Base-by-base conservation (phyloP, 768 basidiomycete genomes). In the Saitozyma sp. region DNA sequence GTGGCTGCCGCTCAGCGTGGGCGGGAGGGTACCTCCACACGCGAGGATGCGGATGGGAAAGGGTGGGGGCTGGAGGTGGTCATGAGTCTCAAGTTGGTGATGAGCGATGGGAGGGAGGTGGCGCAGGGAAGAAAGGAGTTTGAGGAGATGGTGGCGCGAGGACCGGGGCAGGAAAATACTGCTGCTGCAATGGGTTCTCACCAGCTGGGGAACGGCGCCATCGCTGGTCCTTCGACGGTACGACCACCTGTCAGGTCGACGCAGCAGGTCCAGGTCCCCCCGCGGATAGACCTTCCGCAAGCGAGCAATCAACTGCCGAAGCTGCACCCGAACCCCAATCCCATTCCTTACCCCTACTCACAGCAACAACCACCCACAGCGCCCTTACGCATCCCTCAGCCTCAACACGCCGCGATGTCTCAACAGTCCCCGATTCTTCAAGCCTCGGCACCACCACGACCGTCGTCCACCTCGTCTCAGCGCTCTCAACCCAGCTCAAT, bases 51-150 rank as follows among this genome's bases (percentile, higher is more conserved):
- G 0, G 72, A 69, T 63, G 72, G 67, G 8, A 66, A 67, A 56
- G 72, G 70, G 9, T 76, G 75, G 75, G 75, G 75, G n/a, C 59
- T 76, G 49, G 75, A 76, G 54, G 67, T 76, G 8, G 50, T 45
- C 1, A 54, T 76, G 43, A 70, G 62, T 53, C 51, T 76, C 13
- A 68, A 62, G 55, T 57, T 65, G 58, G 61, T 75, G 14, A 65
- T 17, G n/a, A 17, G 45, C 45, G 43, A 20, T 46, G 54, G 37
- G 48, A 37, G 10, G 61, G 54, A 66, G 50, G 59, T 50, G 39
- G 64, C 63, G 56, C 50, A 29, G 65, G 67, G 20, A 58, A 60
- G 65, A 43, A 62, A 60, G 55, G 66, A 68, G 50, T 75, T 75
- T 58, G 69, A 69, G 54, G 71, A 73, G 14, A 73, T 73, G 67